Percentiles rank a stretch among this genome's conserved stretches.
phyloP scores from a whole-genome alignment of 1,139 yeast species.

The Hanseniaspora sp. region DNA sequence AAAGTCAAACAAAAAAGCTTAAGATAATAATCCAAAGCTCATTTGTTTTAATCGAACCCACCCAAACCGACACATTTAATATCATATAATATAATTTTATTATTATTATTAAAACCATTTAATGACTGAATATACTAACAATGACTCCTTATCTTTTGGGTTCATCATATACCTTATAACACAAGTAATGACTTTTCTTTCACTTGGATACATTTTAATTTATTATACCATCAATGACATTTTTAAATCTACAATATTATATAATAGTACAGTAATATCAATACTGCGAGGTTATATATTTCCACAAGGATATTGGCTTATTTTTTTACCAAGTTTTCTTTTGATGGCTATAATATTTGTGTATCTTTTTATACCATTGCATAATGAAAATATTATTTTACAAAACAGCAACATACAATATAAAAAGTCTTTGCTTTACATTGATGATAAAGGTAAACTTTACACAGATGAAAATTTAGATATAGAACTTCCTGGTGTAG shows the following conservation, averaged over 20 bases:
- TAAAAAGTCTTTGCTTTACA: not conserved
- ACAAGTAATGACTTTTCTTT: not conserved
- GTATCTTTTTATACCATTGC: conserved; percentile 9
- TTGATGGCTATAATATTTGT: not conserved
- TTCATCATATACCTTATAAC: conserved; percentile 10
- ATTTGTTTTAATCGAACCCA: too few species aligned
- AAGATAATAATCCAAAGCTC: too few species aligned
- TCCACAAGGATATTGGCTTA: conserved; percentile 15
- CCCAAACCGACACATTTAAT: too few species aligned
- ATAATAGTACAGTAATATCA: not conserved
- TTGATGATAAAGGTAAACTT: conserved; percentile 8
- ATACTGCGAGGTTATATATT: conserved; percentile 8
- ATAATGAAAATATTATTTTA: not conserved
- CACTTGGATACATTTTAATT: conserved; percentile 5
- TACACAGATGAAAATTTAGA: conserved; percentile 1
- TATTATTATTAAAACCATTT: not conserved
- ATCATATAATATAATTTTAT: too few species aligned
- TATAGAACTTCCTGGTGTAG: conserved; percentile 9
- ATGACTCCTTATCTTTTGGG: conserved; percentile 10
- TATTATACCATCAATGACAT: not conserved
- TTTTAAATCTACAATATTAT: not conserved
- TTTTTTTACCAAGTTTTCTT: conserved; percentile 5
- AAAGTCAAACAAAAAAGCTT: too few species aligned
- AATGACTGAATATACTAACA: not conserved
- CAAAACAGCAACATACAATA: not conserved